A percentile compares a stretch with the other conserved stretches of the same genome.
phyloP scores from a whole-genome alignment of 257 asterid species.

The Marsdenia floribunda region DNA sequence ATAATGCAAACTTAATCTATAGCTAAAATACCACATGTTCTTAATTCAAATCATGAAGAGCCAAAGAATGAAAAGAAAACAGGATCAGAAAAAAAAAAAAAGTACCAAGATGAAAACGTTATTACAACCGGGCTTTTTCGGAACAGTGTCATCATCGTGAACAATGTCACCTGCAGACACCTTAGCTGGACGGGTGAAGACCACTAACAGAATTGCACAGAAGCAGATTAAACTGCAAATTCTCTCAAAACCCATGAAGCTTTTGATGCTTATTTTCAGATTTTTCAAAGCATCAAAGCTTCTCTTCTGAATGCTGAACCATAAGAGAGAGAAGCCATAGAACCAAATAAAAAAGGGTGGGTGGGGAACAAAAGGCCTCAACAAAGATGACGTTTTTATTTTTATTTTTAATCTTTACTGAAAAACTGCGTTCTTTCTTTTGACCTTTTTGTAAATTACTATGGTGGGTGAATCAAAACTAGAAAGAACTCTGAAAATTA shows the following conservation, averaged over 20 bases:
- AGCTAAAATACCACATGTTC: neutral
- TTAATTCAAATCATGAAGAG: neutral
- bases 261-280: conserved; percentile 4
- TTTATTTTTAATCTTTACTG: too few relatives aligned
- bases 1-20: neutral
- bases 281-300: neutral
- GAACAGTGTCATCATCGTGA: conserved; percentile 43
- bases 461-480: neutral
- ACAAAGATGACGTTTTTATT: too few relatives aligned
- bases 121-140: conserved; percentile 88
- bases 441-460: neutral
- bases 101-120: conserved; percentile 79
- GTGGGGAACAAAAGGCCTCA: too few relatives aligned
- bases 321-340: neutral
- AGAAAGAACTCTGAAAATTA: neutral
- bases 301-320: conserved; percentile 6
- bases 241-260: conserved; percentile 43
- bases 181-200: conserved; percentile 26
- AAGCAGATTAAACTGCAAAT: conserved; percentile 31
- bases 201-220: conserved; percentile 29
- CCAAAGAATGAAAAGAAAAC: neutral
- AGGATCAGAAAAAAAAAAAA: neutral
- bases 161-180: conserved; percentile 78
- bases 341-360: too few relatives aligned
- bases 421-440: neutral